A percentile compares a stretch with the other conserved stretches of the same genome.
Evolutionary conservation across 73 alveolate genomes (phyloP).

Genomic region (Paramecium bursaria): DNA sequence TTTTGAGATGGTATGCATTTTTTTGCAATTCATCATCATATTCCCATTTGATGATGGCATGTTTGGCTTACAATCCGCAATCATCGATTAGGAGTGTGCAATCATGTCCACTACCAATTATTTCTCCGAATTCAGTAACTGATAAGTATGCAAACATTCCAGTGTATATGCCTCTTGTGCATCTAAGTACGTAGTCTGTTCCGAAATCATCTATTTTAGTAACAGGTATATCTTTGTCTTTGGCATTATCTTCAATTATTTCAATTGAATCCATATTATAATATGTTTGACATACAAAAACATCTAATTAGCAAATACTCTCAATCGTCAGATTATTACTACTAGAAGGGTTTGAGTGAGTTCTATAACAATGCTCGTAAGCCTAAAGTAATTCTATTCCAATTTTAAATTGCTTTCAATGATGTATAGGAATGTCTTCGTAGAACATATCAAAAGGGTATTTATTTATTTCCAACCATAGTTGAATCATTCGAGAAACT

Average conservation of each 20-base stretch:
- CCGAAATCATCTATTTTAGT: slow-evolving; percentile 57
- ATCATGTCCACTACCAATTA: slow-evolving; percentile 60
- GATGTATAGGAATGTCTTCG: slow-evolving; percentile 20
- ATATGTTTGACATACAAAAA: too few relatives aligned
- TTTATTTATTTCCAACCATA: background rate
- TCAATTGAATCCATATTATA: too few relatives aligned
- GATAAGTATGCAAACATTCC: slow-evolving; percentile 62
- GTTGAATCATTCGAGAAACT: slow-evolving; percentile 61
- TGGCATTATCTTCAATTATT: too few relatives aligned
- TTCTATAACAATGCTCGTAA: slow-evolving; percentile 25
- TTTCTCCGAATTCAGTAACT: slow-evolving; percentile 65
- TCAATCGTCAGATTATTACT: slow-evolving; percentile 36
- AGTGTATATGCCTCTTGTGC: slow-evolving; percentile 53
- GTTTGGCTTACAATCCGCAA: slow-evolving; percentile 29
- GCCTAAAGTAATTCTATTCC: background rate
- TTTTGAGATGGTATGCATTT: slow-evolving; percentile 19
- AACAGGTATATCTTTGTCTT: slow-evolving; percentile 29
- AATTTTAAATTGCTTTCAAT: background rate
- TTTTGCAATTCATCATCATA: slow-evolving; percentile 43
- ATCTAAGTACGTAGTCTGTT: slow-evolving; percentile 67
- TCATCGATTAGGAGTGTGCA: slow-evolving; percentile 52
- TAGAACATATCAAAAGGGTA: slow-evolving; percentile 1
- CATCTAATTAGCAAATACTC: slow-evolving; percentile 48
- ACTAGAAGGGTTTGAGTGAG: slow-evolving; percentile 19
- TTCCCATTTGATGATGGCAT: slow-evolving; percentile 14